Conservation (phyloP, 2,329 filamentous ascomycete genomes). For the Trichoderma arundinaceum region DNA sequence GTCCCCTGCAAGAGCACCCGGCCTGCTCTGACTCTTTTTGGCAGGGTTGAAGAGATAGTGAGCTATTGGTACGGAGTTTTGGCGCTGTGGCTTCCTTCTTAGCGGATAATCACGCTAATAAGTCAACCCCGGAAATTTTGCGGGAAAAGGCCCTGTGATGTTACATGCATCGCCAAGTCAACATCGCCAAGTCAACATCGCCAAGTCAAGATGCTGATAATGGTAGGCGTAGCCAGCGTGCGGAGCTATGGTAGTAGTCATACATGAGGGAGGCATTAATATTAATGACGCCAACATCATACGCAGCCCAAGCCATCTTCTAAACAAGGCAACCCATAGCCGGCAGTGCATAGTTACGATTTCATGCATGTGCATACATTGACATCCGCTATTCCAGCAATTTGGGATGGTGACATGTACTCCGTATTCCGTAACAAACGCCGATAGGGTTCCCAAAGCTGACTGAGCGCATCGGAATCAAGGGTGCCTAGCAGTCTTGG, state of each 20-base stretch:
- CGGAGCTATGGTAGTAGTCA: neutral
- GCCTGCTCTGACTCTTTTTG: neutral
- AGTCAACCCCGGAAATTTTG: neutral
- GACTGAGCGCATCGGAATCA: neutral
- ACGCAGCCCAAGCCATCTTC: neutral
- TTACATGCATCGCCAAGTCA: slow-evolving; percentile 16
- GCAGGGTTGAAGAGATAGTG: neutral
- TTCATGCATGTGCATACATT: neutral
- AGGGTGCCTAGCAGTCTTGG: neutral
- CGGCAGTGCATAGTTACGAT: neutral
- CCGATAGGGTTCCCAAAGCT: neutral
- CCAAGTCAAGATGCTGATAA: neutral
- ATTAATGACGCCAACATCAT: neutral
- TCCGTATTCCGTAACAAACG: neutral
- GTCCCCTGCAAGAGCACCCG: slow-evolving; percentile 11
- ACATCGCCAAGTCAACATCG: neutral
- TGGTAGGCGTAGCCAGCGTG: neutral
- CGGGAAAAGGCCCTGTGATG: slow-evolving; percentile 3
- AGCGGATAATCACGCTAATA: neutral
- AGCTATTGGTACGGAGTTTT: slow-evolving; percentile 3
- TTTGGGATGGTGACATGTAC: slow-evolving; percentile 26
- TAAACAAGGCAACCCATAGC: neutral
- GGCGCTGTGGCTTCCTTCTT: neutral
- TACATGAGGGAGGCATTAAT: neutral
- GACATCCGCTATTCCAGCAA: neutral